Evolutionary conservation across 257 asterid species (phyloP).

Genomic region (Jacaranda copaia): DNA sequence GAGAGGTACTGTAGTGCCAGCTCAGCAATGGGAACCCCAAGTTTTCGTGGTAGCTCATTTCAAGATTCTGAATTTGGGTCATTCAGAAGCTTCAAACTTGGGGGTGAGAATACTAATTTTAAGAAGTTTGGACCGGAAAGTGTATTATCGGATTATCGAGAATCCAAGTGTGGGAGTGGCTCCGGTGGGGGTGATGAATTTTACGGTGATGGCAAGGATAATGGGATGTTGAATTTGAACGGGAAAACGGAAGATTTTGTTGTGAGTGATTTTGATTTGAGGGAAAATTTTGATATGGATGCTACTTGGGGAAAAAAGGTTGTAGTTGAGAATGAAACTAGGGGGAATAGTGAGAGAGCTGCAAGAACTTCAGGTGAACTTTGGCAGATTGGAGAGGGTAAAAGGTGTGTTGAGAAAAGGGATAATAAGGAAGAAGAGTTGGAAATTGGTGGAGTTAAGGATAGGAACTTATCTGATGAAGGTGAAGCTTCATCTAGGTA

Average conservation of each 20-base stretch:
- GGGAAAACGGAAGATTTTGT: conserved; percentile 42
- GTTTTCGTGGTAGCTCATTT: conserved; percentile 58
- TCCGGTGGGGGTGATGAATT: conserved; percentile 38
- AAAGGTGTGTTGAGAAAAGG: conserved; percentile 24
- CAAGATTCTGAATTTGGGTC: conserved; percentile 76
- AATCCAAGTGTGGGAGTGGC: conserved; percentile 31
- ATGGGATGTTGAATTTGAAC: conserved; percentile 41
- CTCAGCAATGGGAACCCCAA: conserved; percentile 92
- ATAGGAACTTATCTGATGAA: conserved; percentile 53
- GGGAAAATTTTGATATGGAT: conserved; percentile 47
- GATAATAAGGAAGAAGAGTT: conserved; percentile 37
- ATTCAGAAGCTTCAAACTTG: conserved; percentile 65
- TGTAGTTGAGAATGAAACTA: conserved; percentile 31
- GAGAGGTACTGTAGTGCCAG: conserved; percentile 89
- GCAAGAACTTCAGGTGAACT: conserved; percentile 28
- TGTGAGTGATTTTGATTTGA: conserved; percentile 41
- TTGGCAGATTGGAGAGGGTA: conserved; percentile 32
- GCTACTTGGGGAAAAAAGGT: conserved; percentile 44
- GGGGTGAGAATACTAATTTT: conserved; percentile 52
- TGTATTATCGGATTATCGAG: conserved; percentile 45
- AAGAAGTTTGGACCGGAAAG: conserved; percentile 46
- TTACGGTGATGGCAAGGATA: conserved; percentile 39
- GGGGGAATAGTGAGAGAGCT: conserved; percentile 29
- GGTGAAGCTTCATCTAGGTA: conserved; percentile 57
- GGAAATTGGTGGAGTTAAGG: conserved; percentile 43